Base-by-base conservation (phyloP, 176 grass and related monocot genomes). In the Aegilops tauschii region DNA sequence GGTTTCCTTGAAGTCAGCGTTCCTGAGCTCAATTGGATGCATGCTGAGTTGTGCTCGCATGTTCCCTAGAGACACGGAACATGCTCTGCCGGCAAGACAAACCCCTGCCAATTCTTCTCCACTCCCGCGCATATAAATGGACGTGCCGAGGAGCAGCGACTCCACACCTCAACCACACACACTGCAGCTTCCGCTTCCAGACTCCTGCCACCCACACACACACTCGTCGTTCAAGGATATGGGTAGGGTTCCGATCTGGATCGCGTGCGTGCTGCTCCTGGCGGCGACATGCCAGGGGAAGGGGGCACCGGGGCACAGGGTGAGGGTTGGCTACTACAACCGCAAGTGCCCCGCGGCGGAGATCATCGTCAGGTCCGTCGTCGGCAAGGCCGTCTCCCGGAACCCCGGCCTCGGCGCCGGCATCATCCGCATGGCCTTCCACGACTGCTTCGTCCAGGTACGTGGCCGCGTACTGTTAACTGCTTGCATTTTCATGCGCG, bases 391-490 rank as follows among this genome's bases (percentile, higher is more conserved):
- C 45, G 5, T 85, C 30, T 1, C 3, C 0, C 0, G 5, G 18
- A 49, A 83, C 37, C 83, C 75, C 18, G 94, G 94, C 66, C 3
- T 87, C 23, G 94, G 86, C 49, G 94, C 94, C 25, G 89, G 89
- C 13, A 49, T 93, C 76, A 80, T 96, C 68, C 82, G 94, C 44
- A 85, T 96, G 91, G 54, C 68, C 29, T 96, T 96, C 85, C 94
- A 96, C 47, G 94, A 96, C 83, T 96, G 94, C 78, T 96, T 96
- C 79, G 91, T 96, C 59, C 72, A 61, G 88, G 93, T 88, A 61
- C 25, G 4, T 31, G 31, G 23, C 23, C 23, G 23, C 23, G 23
- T 25, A 25, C 23, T 25, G 23, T 25, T 25, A 25, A 25, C 23
- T 25, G 23, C 23, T 25, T 25, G 23, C 23, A 25, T 25, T 25